phyloP scores from a whole-genome alignment of 805 yeast species.

The Priceomyces medius region DNA sequence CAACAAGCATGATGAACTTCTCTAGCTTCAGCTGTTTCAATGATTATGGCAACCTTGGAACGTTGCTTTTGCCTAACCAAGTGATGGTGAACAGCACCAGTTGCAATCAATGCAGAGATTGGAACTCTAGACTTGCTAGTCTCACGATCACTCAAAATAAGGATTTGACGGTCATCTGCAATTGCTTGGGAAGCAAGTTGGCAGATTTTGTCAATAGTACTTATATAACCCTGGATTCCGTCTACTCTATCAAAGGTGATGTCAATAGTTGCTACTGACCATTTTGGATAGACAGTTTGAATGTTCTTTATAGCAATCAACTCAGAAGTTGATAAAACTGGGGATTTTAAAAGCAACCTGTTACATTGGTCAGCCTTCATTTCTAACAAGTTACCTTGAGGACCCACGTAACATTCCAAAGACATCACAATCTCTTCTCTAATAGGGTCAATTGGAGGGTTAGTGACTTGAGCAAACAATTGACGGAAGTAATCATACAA shows the following conservation, averaged over 20 bases:
- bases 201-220: slow-evolving; percentile 83
- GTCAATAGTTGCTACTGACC: slow-evolving; percentile 83
- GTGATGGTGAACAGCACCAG: slow-evolving; percentile 96
- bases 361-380: slow-evolving; percentile 92
- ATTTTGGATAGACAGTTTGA: slow-evolving; percentile 72
- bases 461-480: slow-evolving; percentile 96
- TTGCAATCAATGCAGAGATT: slow-evolving; percentile 85
- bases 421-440: slow-evolving; percentile 97
- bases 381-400: slow-evolving; percentile 95
- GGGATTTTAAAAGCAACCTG: slow-evolving; percentile 78
- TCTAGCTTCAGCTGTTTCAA: slow-evolving; percentile 96
- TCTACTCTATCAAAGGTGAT: slow-evolving; percentile 82
- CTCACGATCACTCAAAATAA: slow-evolving; percentile 72
- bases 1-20: slow-evolving; percentile 97
- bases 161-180: slow-evolving; percentile 67
- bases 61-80: slow-evolving; percentile 94
- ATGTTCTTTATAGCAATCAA: slow-evolving; percentile 73
- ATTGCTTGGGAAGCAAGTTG: slow-evolving; percentile 84
- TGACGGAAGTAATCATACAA: slow-evolving; percentile 93
- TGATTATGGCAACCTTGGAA: slow-evolving; percentile 85
- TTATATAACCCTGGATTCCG: slow-evolving; percentile 82
- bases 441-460: slow-evolving; percentile 98
- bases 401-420: slow-evolving; percentile 93
- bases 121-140: slow-evolving; percentile 66
- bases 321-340: slow-evolving; percentile 73